Conservation (phyloP, 1,284 basidiomycete genomes). For the Cryptococcus maquisensis region DNA sequence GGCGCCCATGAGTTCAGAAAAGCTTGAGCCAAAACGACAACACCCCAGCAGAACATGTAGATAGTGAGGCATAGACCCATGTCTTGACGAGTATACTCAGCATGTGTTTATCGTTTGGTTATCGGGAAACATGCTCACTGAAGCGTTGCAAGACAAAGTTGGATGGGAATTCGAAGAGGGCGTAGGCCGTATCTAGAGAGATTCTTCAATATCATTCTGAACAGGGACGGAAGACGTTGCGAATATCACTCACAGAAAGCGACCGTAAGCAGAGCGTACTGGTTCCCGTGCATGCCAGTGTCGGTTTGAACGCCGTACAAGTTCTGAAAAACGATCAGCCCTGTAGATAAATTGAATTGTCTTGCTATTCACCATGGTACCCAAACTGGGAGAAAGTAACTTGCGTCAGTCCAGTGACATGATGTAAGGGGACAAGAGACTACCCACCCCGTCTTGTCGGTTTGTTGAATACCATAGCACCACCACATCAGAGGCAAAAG, state of each 20-base stretch:
- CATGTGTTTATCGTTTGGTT: neutral
- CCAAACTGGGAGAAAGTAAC: constrained; percentile 2
- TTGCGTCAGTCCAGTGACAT: constrained; percentile 1
- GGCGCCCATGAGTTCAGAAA: constrained; percentile 30
- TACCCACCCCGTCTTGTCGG: constrained; percentile 22
- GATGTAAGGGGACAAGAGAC: constrained; percentile 5
- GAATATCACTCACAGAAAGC: constrained; percentile 16
- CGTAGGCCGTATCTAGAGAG: constrained; percentile 32
- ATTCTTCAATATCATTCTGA: neutral
- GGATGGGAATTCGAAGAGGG: constrained; percentile 33
- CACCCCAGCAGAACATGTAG: constrained; percentile 22
- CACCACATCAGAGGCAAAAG: constrained; percentile 34
- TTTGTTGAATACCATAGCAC: constrained; percentile 41
- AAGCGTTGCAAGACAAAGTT: constrained; percentile 34
- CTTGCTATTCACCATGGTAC: constrained; percentile 14
- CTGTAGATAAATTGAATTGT: too few relatives aligned
- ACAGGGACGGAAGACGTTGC: neutral
- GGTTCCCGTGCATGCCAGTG: constrained; percentile 31
- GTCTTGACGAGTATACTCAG: constrained; percentile 1
- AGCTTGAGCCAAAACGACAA: constrained; percentile 29
- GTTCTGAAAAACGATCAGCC: constrained; percentile 15
- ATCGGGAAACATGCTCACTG: constrained; percentile 7
- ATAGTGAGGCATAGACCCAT: neutral
- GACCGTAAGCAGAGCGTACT: constrained; percentile 38
- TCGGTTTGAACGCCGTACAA: constrained; percentile 34